These are phyloP conservation scores for Moringa oleifera DNA, from an alignment of 345 rosid genomes.

Conservation along the genomic window DNA sequence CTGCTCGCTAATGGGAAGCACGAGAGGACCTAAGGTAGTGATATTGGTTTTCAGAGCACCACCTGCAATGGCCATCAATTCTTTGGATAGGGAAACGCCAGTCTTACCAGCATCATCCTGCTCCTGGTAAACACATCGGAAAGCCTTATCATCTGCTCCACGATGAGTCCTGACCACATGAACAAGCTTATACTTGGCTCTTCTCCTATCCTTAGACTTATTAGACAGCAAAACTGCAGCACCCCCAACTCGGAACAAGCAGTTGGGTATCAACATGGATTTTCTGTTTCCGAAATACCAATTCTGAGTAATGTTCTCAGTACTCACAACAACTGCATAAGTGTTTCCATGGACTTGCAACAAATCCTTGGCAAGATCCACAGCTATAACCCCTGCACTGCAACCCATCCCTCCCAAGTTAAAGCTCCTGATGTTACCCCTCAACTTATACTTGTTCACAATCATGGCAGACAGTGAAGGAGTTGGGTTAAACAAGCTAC, in stretches of 20 bases:
- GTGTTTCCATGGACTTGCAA: conserved; percentile 64
- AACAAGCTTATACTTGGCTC: conserved; percentile 60
- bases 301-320: conserved; percentile 64
- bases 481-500: conserved; percentile 76
- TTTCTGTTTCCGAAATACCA: conserved; percentile 67
- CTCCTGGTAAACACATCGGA: conserved; percentile 60
- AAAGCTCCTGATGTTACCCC: conserved; percentile 54
- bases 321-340: conserved; percentile 67
- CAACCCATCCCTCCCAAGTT: conserved; percentile 86
- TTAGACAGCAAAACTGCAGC: conserved; percentile 61
- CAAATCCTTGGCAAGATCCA: conserved; percentile 63
- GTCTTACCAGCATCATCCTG: conserved; percentile 56
- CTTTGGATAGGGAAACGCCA: conserved; percentile 61
- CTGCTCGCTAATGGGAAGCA: too few relatives aligned
- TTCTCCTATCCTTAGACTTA: conserved; percentile 37
- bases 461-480: conserved; percentile 71
- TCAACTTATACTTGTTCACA: conserved; percentile 51
- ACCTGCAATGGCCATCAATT: conserved; percentile 65
- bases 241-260: conserved; percentile 66
- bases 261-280: conserved; percentile 70
- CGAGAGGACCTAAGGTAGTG: too few relatives aligned
- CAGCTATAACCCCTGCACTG: conserved; percentile 66
- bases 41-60: too few relatives aligned
- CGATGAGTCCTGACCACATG: conserved; percentile 65
- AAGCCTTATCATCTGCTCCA: conserved; percentile 69